A percentile compares a stretch with the other conserved stretches of the same genome.
Conservation (phyloP, 2,329 filamentous ascomycete species). For the Tolypocladium amazonense region DNA sequence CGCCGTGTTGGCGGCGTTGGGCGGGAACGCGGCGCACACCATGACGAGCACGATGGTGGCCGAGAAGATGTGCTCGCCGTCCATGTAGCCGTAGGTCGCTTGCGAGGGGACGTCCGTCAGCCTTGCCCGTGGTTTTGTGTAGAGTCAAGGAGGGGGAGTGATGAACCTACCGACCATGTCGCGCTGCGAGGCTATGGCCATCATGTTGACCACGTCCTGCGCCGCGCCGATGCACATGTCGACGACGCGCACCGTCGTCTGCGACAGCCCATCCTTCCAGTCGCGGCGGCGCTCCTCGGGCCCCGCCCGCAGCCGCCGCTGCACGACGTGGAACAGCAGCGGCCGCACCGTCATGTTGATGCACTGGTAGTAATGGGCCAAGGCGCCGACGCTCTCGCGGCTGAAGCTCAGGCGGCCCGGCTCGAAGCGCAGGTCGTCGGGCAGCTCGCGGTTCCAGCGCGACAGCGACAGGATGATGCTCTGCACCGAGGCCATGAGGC, state of each 20-base stretch:
- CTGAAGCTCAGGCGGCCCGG: constrained; percentile 32
- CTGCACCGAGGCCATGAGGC: constrained; percentile 37
- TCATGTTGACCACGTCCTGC: constrained; percentile 26
- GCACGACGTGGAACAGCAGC: constrained; percentile 41
- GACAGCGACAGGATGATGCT: constrained; percentile 37
- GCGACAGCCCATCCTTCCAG: constrained; percentile 30
- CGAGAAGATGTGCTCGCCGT: constrained; percentile 44
- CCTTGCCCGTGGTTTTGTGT: too few relatives aligned
- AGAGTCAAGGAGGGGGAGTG: too few relatives aligned
- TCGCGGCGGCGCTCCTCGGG: constrained; percentile 17
- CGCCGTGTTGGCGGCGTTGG: constrained; percentile 25
- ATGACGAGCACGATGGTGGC: constrained; percentile 43
- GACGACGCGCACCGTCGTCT: constrained; percentile 37
- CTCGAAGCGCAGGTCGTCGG: constrained; percentile 35
- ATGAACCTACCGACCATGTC: constrained; percentile 24
- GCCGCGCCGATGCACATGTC: constrained; percentile 40
- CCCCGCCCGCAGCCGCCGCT: constrained; percentile 28
- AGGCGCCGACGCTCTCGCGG: constrained; percentile 39
- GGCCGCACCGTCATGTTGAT: constrained; percentile 47
- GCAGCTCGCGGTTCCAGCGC: constrained; percentile 37
- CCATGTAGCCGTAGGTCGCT: constrained; percentile 47
- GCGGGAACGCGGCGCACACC: constrained; percentile 41
- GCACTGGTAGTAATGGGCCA: constrained; percentile 46
- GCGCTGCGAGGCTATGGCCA: constrained; percentile 9
- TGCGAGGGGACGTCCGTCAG: constrained; percentile 4